Base-by-base conservation (phyloP, 139 green algal genomes). In the Edaphochlamys debaryana region DNA sequence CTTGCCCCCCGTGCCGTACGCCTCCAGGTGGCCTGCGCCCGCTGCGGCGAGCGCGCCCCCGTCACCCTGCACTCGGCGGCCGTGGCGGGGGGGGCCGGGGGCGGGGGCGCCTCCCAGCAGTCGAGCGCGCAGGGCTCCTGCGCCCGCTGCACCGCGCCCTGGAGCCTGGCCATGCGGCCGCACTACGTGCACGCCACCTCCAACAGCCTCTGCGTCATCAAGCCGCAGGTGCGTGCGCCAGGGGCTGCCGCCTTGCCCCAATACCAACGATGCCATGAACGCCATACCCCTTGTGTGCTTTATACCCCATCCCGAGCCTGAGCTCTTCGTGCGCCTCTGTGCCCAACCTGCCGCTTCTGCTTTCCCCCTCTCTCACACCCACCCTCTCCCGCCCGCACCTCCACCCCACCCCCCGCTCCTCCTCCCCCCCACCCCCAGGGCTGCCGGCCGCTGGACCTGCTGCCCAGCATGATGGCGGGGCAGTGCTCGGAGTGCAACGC, bases 401-500 rank as follows among this genome's bases (percentile, higher is more conserved):
- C 20, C 23, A 30, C 60, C 20, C n/a, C 60, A 69, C 36, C 23
- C 67, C 38, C 8, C 23, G 1, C 37, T n/a, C 67, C 23, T 23
- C 67, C 37, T 3, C 23, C 60, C 9, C 23, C 15, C 56, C 56
- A 19, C 1, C 56, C 7, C 6, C 56, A 82, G 34, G 79, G 75
- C 42, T 91, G 87, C 67, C 8, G 20, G 3, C 80, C 87, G 17
- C 23, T 79, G 38, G 88, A 92, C 66, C 74, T 92, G 63, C 85
- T 89, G 32, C 83, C 83, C 42, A 70, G 40, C 29, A 20, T 85
- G 58, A 42, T 89, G 56, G 86, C 74, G 25, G 83, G 41, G 1
- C 85, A 90, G 72, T 92, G 88, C 81, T 40, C 25, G 42, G 64
- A 62, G 22, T 92, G 88, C 82, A 75, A 66, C 67, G 81, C 70